Percentiles rank a stretch among this genome's conserved stretches.
Evolutionary conservation across 2,329 filamentous ascomycete genomes (phyloP).

Genomic region (Fusarium liriodendri): DNA sequence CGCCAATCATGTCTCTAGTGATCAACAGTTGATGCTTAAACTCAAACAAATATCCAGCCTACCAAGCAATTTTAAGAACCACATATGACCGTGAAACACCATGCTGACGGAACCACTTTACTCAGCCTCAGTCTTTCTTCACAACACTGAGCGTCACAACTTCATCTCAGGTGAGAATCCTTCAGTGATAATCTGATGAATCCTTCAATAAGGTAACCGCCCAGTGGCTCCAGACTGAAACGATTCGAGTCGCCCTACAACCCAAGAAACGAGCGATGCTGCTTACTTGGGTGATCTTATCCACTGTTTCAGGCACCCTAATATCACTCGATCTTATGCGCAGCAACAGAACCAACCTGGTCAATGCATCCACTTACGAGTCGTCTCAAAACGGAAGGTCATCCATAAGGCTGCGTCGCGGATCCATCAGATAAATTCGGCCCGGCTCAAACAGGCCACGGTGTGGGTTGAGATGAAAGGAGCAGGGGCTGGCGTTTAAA

Average conservation of each 20-base stretch:
- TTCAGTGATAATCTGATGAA: neutral
- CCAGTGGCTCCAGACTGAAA: neutral
- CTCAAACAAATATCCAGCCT: neutral
- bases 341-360: neutral
- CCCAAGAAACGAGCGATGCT: neutral
- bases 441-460: conserved; percentile 15
- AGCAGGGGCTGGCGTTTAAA: conserved; percentile 19
- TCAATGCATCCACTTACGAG: neutral
- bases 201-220: neutral
- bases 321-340: neutral
- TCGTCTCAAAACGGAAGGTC: neutral
- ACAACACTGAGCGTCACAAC: neutral
- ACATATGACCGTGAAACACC: neutral
- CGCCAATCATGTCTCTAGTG: too few species aligned
- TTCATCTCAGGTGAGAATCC: conserved; percentile 23
- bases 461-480: conserved; percentile 29
- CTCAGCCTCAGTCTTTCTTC: neutral
- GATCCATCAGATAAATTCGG: conserved; percentile 9
- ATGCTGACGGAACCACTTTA: neutral
- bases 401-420: neutral
- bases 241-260: neutral
- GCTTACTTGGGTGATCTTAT: neutral
- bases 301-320: neutral
- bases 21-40: neutral
- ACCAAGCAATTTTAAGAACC: neutral